Conservation (phyloP, 768 basidiomycete genomes). For the Naganishia antarctica region DNA sequence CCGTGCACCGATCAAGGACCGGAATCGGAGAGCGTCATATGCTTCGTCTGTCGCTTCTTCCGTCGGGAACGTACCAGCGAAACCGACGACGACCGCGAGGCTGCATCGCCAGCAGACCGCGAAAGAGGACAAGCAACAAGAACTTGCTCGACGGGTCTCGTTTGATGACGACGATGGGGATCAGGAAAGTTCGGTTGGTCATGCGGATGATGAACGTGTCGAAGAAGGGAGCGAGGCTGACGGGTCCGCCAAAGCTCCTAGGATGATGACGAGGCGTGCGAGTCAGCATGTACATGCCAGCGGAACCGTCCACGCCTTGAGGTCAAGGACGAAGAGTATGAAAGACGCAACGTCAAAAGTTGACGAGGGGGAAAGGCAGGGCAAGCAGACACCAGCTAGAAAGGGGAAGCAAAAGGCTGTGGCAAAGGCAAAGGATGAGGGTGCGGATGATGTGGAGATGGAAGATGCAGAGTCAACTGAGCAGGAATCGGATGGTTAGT, state of each 20-base stretch:
- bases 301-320: background rate
- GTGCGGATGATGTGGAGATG: background rate
- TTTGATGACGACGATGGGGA: slow-evolving; percentile 2
- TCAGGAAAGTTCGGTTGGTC: slow-evolving; percentile 13
- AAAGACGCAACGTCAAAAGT: background rate
- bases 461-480: slow-evolving; percentile 1
- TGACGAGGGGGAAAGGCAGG: background rate
- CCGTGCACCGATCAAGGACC: slow-evolving; percentile 1
- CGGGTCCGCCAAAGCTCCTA: background rate
- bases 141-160: background rate
- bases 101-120: background rate
- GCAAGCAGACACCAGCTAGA: background rate
- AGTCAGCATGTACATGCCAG: slow-evolving; percentile 12
- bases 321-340: background rate
- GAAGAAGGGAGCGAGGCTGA: background rate
- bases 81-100: background rate
- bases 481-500: slow-evolving; percentile 10
- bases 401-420: background rate
- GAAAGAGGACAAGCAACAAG: background rate
- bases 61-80: background rate
- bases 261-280: background rate
- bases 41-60: slow-evolving; percentile 28
- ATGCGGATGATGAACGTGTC: slow-evolving; percentile 12
- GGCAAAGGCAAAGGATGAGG: background rate
- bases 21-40: slow-evolving; percentile 14